phyloP scores from a whole-genome alignment of 2,329 filamentous ascomycete species.

The Elsinoe arachidis region DNA sequence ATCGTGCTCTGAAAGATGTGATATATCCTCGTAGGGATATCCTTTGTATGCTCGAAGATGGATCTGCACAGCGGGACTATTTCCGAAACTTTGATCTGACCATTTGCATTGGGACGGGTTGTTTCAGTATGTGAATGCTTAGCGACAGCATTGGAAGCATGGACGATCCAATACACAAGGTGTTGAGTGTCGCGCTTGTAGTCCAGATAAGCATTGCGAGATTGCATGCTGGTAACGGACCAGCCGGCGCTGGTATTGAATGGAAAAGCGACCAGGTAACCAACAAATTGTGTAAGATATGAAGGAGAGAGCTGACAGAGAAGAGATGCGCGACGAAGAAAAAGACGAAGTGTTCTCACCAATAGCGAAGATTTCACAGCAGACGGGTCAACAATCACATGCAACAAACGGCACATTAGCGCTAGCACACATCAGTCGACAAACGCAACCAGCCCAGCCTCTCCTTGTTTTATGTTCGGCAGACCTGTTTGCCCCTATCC shows the following conservation, averaged over 20 bases:
- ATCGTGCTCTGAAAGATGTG: too few relatives aligned
- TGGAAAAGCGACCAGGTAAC: too few relatives aligned
- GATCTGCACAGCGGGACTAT: not conserved
- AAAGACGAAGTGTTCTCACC: too few relatives aligned
- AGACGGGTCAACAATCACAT: not conserved
- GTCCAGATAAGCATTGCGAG: not conserved
- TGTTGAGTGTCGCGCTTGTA: not conserved
- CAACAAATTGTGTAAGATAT: too few relatives aligned
- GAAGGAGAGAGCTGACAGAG: too few relatives aligned
- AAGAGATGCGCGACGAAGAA: too few relatives aligned
- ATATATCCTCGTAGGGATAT: too few relatives aligned
- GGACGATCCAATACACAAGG: not conserved
- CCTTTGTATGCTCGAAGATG: not conserved
- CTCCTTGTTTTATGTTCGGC: not conserved
- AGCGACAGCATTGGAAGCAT: not conserved
- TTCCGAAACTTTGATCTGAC: not conserved
- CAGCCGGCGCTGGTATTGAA: too few relatives aligned
- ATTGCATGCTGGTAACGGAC: too few relatives aligned
- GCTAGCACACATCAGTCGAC: not conserved
- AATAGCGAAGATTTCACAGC: too few relatives aligned
- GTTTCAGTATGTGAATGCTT: not conserved
- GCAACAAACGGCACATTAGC: not conserved
- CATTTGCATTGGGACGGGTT: not conserved
- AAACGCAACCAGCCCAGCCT: not conserved
- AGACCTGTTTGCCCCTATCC: not conserved